phyloP scores from a whole-genome alignment of 768 basidiomycete species.

The Leccinellum luteum region DNA sequence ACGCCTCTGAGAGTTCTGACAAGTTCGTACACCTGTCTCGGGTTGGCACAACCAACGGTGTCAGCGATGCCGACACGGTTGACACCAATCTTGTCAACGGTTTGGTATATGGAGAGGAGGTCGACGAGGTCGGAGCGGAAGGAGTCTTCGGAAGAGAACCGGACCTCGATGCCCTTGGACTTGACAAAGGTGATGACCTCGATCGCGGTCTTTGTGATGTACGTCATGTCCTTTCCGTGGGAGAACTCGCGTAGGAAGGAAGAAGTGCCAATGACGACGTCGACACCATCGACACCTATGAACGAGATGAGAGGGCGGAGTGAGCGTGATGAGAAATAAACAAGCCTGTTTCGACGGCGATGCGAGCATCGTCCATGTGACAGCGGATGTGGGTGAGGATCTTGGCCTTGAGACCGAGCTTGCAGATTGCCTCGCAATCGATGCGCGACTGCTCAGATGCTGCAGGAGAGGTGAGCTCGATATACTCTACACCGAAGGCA shows the following conservation, averaged over 20 bases:
- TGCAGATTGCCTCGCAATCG: slow-evolving; percentile 99
- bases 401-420: slow-evolving; percentile 93
- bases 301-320: not conserved
- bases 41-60: slow-evolving; percentile 98
- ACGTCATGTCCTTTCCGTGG: slow-evolving; percentile 99
- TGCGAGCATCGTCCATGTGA: slow-evolving; percentile 99
- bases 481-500: slow-evolving; percentile 99
- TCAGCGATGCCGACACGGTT: slow-evolving; percentile 99
- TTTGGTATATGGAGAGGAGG: slow-evolving; percentile 96
- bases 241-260: slow-evolving; percentile 99
- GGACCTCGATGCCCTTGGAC: slow-evolving; percentile 98
- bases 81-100: slow-evolving; percentile 98
- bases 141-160: slow-evolving; percentile 99
- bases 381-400: slow-evolving; percentile 99
- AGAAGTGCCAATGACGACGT: slow-evolving; percentile 98
- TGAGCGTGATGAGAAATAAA: not conserved
- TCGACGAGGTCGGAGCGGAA: slow-evolving; percentile 99
- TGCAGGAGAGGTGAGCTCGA: slow-evolving; percentile 97
- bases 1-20: slow-evolving; percentile 95
- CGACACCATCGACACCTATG: slow-evolving; percentile 94
- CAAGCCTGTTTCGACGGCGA: slow-evolving; percentile 95
- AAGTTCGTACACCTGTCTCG: slow-evolving; percentile 97
- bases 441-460: slow-evolving; percentile 92
- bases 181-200: slow-evolving; percentile 99
- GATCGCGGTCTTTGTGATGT: slow-evolving; percentile 98